Evolutionary conservation across 257 asterid species (phyloP).

Genomic region (Penstemon newberryi): DNA sequence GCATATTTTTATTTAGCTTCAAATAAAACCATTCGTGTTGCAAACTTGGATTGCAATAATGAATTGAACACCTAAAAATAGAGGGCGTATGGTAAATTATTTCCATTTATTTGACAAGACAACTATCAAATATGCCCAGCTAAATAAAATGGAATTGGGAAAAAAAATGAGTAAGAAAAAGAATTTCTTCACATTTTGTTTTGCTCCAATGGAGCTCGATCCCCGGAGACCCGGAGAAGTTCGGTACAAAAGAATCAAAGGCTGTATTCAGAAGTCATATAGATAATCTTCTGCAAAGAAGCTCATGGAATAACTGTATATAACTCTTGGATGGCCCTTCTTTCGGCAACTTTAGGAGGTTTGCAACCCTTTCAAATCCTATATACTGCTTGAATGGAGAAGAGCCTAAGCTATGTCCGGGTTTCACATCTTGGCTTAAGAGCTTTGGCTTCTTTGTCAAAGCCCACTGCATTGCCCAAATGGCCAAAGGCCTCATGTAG

Average conservation of each 20-base stretch:
- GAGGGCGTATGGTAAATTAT: too few species aligned
- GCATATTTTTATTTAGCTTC: too few species aligned
- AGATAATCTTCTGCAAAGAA: conserved; percentile 37
- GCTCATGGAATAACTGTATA: conserved; percentile 45
- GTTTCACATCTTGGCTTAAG: conserved; percentile 9
- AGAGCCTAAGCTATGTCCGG: conserved; percentile 1
- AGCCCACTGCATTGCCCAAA: conserved; percentile 64
- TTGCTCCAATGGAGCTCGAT: too few species aligned
- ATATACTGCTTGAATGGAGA: conserved; percentile 24
- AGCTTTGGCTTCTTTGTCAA: conserved; percentile 32
- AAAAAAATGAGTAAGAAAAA: too few species aligned
- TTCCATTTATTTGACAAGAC: too few species aligned
- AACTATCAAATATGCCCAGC: too few species aligned
- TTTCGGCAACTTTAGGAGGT: conserved; percentile 44
- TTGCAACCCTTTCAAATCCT: conserved; percentile 46
- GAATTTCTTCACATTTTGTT: too few species aligned
- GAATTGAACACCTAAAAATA: too few species aligned
- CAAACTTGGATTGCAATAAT: background rate
- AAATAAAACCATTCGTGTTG: background rate
- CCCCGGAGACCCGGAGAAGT: too few species aligned
- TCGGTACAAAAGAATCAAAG: too few species aligned
- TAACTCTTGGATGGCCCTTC: conserved; percentile 45
- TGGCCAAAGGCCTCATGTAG: conserved; percentile 55
- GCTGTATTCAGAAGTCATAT: conserved; percentile 1
- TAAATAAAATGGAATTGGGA: too few species aligned